Evolutionary conservation across 140 eudicot species (phyloP), one percentile per base, ranked within the genome.

Genomic region (Bidens hawaiensis): DNA sequence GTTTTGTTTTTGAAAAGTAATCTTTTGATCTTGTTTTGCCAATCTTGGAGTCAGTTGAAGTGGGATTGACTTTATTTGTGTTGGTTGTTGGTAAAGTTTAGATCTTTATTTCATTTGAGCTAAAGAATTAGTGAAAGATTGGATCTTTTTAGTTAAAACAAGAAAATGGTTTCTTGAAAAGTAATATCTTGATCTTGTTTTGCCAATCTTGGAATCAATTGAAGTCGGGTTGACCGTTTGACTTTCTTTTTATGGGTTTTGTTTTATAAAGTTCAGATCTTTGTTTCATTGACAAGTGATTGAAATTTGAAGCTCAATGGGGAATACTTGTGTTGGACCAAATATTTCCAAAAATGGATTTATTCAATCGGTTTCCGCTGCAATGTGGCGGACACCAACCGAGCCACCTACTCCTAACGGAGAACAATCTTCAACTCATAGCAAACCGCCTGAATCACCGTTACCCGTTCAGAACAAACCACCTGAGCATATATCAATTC

Each of bases 311-410:
- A 60, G 58, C 27, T 50, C 42, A 66, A 89, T 89, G 97, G 97
- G 97, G 68, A 89, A 89, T 59, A 83, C 89, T 79, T 90, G 97
- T 79, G 97, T 90, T 62, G 97, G 97, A 47, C 97, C 97, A 10
- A 81, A 73, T 71, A 70, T 86, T 31, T 67, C 87, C 1, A 90
- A 87, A 65, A 78, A 81, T 75, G 87, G 94, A 14, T 73, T 90
- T 47, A 76, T 90, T 24, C 89, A 90, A 74, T 83, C 97, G 5
- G 94, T 90, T 66, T 86, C 97, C 1, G 94, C 95, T 46, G 97
- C 91, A 69, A 82, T 90, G 76, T 90, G 97, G 97, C 78, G 97
- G 65, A 52, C 85, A 38, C 87, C 79, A 7, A 19, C 94, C 0
- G 94, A 72, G 17, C 74, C 65, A 18, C 43, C 78, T 22, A 69